These are phyloP conservation scores for Starmerella potacharoeniae DNA, from an alignment of 805 yeast species.

Conservation along the genomic window DNA sequence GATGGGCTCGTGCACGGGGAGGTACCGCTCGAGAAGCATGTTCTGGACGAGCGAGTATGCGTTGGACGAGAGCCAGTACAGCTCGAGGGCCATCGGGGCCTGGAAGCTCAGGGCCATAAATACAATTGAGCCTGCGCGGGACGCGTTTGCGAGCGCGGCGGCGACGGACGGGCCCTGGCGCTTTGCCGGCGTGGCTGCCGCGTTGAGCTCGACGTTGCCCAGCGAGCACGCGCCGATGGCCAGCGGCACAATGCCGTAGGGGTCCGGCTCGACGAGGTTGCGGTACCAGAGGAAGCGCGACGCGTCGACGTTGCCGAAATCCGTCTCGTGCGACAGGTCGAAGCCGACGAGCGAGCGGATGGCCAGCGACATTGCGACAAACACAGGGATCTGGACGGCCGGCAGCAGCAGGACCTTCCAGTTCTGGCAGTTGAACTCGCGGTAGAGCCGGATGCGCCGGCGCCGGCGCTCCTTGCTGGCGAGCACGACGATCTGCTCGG, in stretches of 20 bases:
- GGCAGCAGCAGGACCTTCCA: constrained; percentile 70
- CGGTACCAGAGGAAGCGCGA: constrained; percentile 48
- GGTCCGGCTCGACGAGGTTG: constrained; percentile 52
- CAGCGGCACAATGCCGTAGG: constrained; percentile 54
- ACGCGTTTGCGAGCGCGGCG: constrained; percentile 44
- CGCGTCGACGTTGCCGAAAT: constrained; percentile 18
- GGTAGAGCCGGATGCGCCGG: constrained; percentile 62
- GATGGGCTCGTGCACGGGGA: constrained; percentile 50
- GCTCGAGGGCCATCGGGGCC: constrained; percentile 68
- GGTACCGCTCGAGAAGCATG: constrained; percentile 47
- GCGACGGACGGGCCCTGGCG: constrained; percentile 24
- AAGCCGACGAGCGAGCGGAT: constrained; percentile 64
- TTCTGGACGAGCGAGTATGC: constrained; percentile 67
- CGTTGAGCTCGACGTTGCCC: constrained; percentile 74
- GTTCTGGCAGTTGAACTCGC: constrained; percentile 52
- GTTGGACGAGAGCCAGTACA: constrained; percentile 90
- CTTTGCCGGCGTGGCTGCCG: constrained; percentile 36
- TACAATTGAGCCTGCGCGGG: constrained; percentile 65
- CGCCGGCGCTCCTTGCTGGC: constrained; percentile 68
- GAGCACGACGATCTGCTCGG: constrained; percentile 65
- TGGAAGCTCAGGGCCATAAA: constrained; percentile 77
- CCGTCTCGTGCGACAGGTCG: constrained; percentile 23
- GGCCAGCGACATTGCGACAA: constrained; percentile 69
- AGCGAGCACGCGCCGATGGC: constrained; percentile 59
- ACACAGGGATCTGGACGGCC: constrained; percentile 70